Evolutionary conservation across 2,329 filamentous ascomycete species (phyloP).

Genomic region (Trichophyton benhamiae): DNA sequence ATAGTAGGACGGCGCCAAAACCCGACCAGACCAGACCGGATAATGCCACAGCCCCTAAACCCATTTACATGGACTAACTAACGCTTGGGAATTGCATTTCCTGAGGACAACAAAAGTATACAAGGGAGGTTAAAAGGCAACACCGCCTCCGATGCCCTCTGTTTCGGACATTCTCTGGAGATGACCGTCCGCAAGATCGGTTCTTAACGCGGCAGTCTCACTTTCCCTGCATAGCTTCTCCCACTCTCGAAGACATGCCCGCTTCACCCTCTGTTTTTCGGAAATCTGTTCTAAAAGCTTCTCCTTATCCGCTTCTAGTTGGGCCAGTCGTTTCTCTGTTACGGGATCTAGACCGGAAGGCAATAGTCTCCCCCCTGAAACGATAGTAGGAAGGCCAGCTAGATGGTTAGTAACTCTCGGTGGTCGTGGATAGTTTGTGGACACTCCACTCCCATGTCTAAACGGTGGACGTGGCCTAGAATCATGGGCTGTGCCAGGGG

Average conservation of each 20-base stretch:
- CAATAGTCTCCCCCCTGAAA: conserved; percentile 33
- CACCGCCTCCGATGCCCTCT: conserved; percentile 25
- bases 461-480: conserved; percentile 23
- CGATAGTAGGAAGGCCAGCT: conserved; percentile 26
- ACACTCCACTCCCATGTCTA: conserved; percentile 26
- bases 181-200: conserved; percentile 38
- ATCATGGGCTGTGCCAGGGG: conserved; percentile 14
- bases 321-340: conserved; percentile 33
- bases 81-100: not conserved
- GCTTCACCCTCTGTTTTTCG: conserved; percentile 34
- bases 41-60: too few species aligned
- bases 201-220: conserved; percentile 33
- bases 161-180: conserved; percentile 35
- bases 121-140: conserved; percentile 25
- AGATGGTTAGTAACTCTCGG: conserved; percentile 32
- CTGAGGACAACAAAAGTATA: not conserved
- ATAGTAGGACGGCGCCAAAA: not conserved
- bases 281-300: conserved; percentile 33
- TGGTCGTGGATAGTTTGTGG: conserved; percentile 26
- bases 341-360: conserved; percentile 28
- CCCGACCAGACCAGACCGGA: not conserved
- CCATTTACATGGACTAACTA: not conserved
- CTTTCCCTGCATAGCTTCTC: conserved; percentile 37
- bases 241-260: conserved; percentile 35
- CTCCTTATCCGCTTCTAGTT: conserved; percentile 35